Evolutionary conservation across 2,329 filamentous ascomycete genomes (phyloP).

Genomic region (Penicillium sp.): DNA sequence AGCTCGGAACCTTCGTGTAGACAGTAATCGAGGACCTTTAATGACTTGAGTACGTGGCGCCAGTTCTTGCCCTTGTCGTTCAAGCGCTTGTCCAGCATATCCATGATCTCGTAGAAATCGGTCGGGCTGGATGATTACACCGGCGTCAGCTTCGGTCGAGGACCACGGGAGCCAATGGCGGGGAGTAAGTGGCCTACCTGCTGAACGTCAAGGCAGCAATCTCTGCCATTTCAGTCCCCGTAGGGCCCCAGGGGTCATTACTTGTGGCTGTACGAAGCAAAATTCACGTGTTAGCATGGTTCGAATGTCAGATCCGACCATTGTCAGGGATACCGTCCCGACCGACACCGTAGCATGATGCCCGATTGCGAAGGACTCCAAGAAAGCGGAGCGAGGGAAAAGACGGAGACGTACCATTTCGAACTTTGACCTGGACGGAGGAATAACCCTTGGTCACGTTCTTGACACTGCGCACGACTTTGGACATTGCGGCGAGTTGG

Average conservation of each 20-base stretch:
- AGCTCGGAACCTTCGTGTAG: conserved; percentile 93
- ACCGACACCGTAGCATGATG: no score
- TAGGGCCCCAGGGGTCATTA: conserved; percentile 97
- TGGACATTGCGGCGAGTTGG: conserved; percentile 71
- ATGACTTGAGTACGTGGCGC: conserved; percentile 92
- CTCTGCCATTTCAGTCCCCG: conserved; percentile 95
- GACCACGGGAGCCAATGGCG: no score
- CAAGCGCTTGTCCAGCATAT: conserved; percentile 96
- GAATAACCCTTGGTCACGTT: conserved; percentile 99
- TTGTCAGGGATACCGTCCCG: no score
- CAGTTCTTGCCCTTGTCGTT: conserved; percentile 99
- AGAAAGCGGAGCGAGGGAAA: no score
- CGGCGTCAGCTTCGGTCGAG: no score
- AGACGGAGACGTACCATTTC: conserved; percentile 80
- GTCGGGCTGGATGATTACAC: no score
- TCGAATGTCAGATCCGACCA: no score
- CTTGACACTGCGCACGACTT: conserved; percentile 93
- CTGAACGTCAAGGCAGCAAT: conserved; percentile 97
- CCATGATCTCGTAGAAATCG: conserved; percentile 99
- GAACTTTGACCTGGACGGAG: conserved; percentile 90
- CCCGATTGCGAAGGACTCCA: no score
- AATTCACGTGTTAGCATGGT: no score
- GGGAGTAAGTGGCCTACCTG: no score
- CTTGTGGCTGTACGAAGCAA: conserved; percentile 64
- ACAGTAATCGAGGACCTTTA: conserved; percentile 97